These are phyloP conservation scores for Chiua virens DNA, from an alignment of 768 basidiomycete species.

Conservation along the genomic window DNA sequence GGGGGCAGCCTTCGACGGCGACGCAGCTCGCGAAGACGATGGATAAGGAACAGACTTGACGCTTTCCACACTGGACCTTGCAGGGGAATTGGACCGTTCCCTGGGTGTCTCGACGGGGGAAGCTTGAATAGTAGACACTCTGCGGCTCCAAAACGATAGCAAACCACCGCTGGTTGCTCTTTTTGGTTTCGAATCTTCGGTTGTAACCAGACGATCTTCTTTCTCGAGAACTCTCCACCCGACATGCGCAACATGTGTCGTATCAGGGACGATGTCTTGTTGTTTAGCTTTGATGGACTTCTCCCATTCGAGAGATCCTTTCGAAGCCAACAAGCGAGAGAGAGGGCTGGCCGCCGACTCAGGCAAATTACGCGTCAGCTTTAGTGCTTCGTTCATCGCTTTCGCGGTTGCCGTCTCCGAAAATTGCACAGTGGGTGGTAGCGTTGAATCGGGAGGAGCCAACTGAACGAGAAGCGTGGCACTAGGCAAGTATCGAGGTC, in stretches of 20 bases:
- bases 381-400: slow-evolving; percentile 58
- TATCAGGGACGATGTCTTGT: slow-evolving; percentile 47
- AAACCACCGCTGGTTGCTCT: slow-evolving; percentile 51
- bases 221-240: slow-evolving; percentile 75
- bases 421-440: slow-evolving; percentile 52
- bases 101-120: slow-evolving; percentile 15
- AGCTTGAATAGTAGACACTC: slow-evolving; percentile 25
- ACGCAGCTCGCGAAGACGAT: slow-evolving; percentile 11
- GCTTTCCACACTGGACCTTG: slow-evolving; percentile 33
- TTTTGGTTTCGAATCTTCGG: slow-evolving; percentile 44
- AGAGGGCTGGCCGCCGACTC: slow-evolving; percentile 62
- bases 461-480: slow-evolving; percentile 40
- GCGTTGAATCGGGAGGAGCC: slow-evolving; percentile 49
- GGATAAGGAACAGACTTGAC: slow-evolving; percentile 11
- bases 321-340: slow-evolving; percentile 64
- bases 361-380: slow-evolving; percentile 59
- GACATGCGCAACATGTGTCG: slow-evolving; percentile 61
- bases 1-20: slow-evolving; percentile 14
- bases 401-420: slow-evolving; percentile 56
- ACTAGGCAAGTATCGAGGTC: slow-evolving; percentile 30
- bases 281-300: slow-evolving; percentile 57
- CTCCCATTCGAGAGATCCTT: slow-evolving; percentile 79
- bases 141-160: slow-evolving; percentile 73
- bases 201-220: slow-evolving; percentile 33
- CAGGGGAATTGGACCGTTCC: slow-evolving; percentile 24